Percentiles rank a stretch among this genome's conserved stretches.
Evolutionary conservation across 1,284 basidiomycete genomes (phyloP).

Genomic region (Schizophyllum amplum): DNA sequence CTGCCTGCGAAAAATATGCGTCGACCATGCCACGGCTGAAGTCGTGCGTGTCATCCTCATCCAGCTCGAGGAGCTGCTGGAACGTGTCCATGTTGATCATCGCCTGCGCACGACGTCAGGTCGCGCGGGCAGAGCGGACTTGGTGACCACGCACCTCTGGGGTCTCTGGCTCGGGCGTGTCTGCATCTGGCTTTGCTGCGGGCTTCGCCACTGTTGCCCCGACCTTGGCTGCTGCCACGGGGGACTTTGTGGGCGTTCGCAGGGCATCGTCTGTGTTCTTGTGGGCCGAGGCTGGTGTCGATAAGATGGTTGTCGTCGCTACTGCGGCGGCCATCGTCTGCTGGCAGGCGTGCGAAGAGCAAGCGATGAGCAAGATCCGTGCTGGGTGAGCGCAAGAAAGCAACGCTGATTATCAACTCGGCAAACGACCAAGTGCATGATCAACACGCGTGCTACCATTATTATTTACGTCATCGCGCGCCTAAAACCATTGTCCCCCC

Average conservation of each 20-base stretch:
- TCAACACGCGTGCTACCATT: neutral
- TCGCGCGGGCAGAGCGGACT: neutral
- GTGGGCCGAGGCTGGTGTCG: neutral
- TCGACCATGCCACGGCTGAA: constrained; percentile 75
- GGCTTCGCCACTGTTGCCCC: neutral
- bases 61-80: constrained; percentile 82
- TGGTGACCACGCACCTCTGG: neutral
- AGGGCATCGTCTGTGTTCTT: neutral
- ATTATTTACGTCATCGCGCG: neutral
- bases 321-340: neutral
- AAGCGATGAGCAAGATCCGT: neutral
- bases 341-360: neutral
- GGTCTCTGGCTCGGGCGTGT: neutral
- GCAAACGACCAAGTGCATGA: neutral
- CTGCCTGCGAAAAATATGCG: constrained; percentile 78
- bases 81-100: constrained; percentile 73
- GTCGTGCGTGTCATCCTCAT: constrained; percentile 73
- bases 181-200: neutral
- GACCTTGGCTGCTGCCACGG: neutral
- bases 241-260: neutral
- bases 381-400: neutral
- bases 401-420: neutral
- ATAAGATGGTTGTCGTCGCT: neutral
- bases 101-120: constrained; percentile 18
- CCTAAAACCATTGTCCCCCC: too few species aligned